Percentiles rank a stretch among this genome's conserved stretches.
phyloP scores from a whole-genome alignment of 371 early-diverging fungal species.

The Mucor lusitanicus region DNA sequence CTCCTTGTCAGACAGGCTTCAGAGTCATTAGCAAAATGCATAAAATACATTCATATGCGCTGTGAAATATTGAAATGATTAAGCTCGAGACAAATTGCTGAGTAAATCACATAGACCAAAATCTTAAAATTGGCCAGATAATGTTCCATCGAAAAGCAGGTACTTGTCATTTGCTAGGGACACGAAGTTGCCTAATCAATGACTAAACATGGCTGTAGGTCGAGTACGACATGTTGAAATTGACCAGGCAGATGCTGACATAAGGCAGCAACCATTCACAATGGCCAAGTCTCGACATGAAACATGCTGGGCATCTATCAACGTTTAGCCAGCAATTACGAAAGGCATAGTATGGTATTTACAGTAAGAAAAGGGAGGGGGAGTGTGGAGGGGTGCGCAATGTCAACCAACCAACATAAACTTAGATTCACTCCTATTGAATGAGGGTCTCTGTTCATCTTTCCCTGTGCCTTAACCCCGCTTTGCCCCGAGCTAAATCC shows the following conservation, averaged over 20 bases:
- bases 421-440: not conserved
- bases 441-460: not conserved
- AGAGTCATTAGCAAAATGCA: not conserved
- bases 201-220: not conserved
- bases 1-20: not conserved
- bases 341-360: not conserved
- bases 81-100: not conserved
- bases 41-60: constrained; percentile 1
- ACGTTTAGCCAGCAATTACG: not conserved
- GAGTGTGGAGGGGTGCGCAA: not conserved
- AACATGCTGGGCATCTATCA: not conserved
- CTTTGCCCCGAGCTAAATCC: constrained; percentile 2
- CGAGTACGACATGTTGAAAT: not conserved
- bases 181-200: not conserved
- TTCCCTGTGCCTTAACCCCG: not conserved
- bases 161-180: not conserved
- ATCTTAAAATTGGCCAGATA: constrained; percentile 1
- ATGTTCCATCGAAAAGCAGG: constrained; percentile 2
- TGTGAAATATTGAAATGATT: not conserved
- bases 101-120: not conserved
- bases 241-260: not conserved
- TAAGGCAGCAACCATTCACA: not conserved
- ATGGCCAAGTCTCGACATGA: not conserved
- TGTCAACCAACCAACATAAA: not conserved
- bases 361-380: not conserved